Evolutionary conservation across 2,329 filamentous ascomycete genomes (phyloP).

Genomic region (Fusarium irregulare): DNA sequence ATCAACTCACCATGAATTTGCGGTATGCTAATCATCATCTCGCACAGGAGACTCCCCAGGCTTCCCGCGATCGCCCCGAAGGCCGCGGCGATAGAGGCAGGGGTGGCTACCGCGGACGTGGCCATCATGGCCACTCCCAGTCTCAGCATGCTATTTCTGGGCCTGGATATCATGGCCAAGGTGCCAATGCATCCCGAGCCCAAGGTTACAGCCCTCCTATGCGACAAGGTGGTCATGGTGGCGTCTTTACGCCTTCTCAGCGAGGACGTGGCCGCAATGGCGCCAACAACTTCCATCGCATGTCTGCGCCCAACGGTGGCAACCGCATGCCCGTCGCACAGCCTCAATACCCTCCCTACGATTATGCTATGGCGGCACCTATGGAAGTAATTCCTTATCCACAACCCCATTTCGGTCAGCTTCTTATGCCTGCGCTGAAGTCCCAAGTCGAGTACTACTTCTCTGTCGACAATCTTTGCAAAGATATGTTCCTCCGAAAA

Average conservation of each 20-base stretch:
- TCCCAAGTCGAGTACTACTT: conserved; percentile 90
- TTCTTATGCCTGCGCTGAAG: conserved; percentile 56
- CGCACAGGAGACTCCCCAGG: conserved; percentile 45
- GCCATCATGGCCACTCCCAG: conserved; percentile 55
- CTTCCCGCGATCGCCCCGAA: conserved; percentile 51
- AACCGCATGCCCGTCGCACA: conserved; percentile 53
- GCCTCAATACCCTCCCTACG: conserved; percentile 51
- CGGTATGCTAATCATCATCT: conserved; percentile 13
- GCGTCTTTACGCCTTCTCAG: conserved; percentile 50
- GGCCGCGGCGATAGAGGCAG: conserved; percentile 56
- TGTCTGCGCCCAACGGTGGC: conserved; percentile 54
- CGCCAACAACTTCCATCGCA: conserved; percentile 52
- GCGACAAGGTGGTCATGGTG: conserved; percentile 54
- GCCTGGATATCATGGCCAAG: conserved; percentile 51
- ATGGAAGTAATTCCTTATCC: conserved; percentile 52
- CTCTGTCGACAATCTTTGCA: conserved; percentile 93
- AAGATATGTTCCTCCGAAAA: conserved; percentile 87
- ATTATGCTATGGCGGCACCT: conserved; percentile 56
- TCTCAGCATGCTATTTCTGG: conserved; percentile 47
- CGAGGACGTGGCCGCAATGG: conserved; percentile 53
- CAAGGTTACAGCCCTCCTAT: conserved; percentile 59
- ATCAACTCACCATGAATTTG: background rate
- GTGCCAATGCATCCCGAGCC: conserved; percentile 49
- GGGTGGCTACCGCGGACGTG: conserved; percentile 59
- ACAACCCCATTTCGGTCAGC: conserved; percentile 66